A percentile compares a stretch with the other conserved stretches of the same genome.
phyloP scores from a whole-genome alignment of 2,329 filamentous ascomycete genomes.

The Gaeumannomyces tritici region DNA sequence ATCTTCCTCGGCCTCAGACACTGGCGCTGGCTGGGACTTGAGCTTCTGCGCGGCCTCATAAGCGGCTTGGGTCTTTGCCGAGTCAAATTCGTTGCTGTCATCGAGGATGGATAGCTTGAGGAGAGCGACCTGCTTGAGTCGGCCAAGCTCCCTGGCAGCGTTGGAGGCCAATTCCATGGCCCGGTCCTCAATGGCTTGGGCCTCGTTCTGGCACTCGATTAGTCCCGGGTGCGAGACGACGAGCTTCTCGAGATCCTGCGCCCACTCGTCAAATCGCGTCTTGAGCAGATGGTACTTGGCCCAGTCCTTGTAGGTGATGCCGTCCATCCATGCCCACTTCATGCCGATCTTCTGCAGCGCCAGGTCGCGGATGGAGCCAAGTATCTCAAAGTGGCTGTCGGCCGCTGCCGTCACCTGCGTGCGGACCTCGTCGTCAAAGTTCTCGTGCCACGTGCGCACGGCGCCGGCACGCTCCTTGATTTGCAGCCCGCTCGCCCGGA shows the following conservation, averaged over 20 bases:
- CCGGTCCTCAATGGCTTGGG: slow-evolving; percentile 52
- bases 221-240: slow-evolving; percentile 67
- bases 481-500: slow-evolving; percentile 58
- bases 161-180: slow-evolving; percentile 73
- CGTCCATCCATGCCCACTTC: slow-evolving; percentile 92
- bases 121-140: slow-evolving; percentile 71
- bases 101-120: slow-evolving; percentile 78
- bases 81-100: slow-evolving; percentile 68
- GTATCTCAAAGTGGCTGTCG: slow-evolving; percentile 71
- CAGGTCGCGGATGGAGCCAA: slow-evolving; percentile 73
- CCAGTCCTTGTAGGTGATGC: slow-evolving; percentile 96
- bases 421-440: slow-evolving; percentile 61
- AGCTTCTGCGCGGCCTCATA: slow-evolving; percentile 29
- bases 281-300: slow-evolving; percentile 86
- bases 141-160: slow-evolving; percentile 69
- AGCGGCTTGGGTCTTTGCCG: slow-evolving; percentile 50
- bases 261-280: slow-evolving; percentile 75
- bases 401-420: slow-evolving; percentile 61
- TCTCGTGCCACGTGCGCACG: slow-evolving; percentile 66
- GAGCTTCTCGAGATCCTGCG: slow-evolving; percentile 67
- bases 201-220: slow-evolving; percentile 53
- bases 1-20: neutral
- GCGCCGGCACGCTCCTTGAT: slow-evolving; percentile 72
- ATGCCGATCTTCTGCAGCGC: slow-evolving; percentile 88
- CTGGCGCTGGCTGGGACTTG: neutral